phyloP scores from a whole-genome alignment of 2,329 filamentous ascomycete species.

The Didymella pomorum region DNA sequence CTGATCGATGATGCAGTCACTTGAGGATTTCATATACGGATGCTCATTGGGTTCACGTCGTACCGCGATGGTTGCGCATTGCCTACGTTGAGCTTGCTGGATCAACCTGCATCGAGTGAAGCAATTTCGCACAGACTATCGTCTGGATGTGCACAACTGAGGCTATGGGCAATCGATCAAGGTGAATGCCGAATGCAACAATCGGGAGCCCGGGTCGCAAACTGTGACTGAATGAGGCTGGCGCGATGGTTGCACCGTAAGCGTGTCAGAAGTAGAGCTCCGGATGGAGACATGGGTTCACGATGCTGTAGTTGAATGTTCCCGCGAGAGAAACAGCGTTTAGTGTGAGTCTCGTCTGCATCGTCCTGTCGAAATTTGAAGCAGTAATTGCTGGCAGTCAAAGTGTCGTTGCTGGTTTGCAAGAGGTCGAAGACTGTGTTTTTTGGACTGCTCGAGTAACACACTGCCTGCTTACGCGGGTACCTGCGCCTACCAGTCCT shows the following conservation, averaged over 20 bases:
- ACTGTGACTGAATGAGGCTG: constrained; percentile 19
- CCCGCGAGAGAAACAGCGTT: background rate
- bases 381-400: background rate
- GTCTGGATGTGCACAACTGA: constrained; percentile 26
- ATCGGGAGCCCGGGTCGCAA: constrained; percentile 18
- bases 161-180: constrained; percentile 18
- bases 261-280: background rate
- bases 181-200: constrained; percentile 12
- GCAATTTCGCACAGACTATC: constrained; percentile 20
- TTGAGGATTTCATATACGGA: background rate
- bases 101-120: constrained; percentile 21
- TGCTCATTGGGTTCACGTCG: background rate
- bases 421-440: background rate
- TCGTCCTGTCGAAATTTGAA: background rate
- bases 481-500: background rate
- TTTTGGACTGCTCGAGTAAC: constrained; percentile 1
- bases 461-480: constrained; percentile 5
- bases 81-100: constrained; percentile 21
- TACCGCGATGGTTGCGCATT: constrained; percentile 1
- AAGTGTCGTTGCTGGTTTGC: background rate
- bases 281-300: background rate
- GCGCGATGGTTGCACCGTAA: constrained; percentile 15
- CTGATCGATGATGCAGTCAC: background rate
- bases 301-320: background rate
- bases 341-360: background rate